These are phyloP conservation scores for Colletotrichum godetiae DNA, from an alignment of 2,329 filamentous ascomycete genomes.

Conservation along the genomic window DNA sequence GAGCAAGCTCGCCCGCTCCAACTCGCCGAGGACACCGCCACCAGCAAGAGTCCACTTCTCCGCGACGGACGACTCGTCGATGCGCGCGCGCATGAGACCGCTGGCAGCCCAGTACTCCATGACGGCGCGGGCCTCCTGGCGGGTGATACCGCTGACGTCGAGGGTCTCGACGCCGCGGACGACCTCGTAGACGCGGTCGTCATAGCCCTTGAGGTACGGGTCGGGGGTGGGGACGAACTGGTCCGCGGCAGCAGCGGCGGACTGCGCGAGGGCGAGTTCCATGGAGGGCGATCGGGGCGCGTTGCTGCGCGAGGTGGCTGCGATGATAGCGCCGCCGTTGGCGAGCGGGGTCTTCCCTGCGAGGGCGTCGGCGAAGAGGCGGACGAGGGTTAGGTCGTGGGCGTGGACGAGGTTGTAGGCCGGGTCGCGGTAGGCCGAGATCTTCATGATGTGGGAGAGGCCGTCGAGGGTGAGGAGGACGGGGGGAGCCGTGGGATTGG, in stretches of 20 bases:
- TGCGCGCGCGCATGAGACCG: constrained; percentile 77
- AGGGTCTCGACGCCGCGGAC: constrained; percentile 63
- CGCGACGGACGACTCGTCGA: constrained; percentile 77
- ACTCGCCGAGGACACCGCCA: constrained; percentile 84
- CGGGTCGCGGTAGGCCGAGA: constrained; percentile 79
- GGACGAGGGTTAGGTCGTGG: constrained; percentile 82
- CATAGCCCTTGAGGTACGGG: constrained; percentile 67
- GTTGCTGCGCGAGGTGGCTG: constrained; percentile 80
- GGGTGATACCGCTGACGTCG: constrained; percentile 75
- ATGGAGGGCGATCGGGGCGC: constrained; percentile 72
- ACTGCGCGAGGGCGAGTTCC: constrained; percentile 72
- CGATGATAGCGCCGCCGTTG: constrained; percentile 85
- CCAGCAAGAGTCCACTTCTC: constrained; percentile 89
- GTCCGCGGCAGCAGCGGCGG: constrained; percentile 56
- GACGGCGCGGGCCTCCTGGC: constrained; percentile 79
- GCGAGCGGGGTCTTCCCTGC: constrained; percentile 66
- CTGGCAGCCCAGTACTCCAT: constrained; percentile 96
- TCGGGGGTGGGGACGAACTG: constrained; percentile 55
- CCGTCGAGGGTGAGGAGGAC: constrained; percentile 84
- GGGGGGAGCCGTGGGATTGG: constrained; percentile 60
- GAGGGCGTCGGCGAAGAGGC: constrained; percentile 80
- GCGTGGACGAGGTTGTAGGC: constrained; percentile 82
- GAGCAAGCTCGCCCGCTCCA: constrained; percentile 75
- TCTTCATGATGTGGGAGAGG: constrained; percentile 82
- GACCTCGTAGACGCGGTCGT: constrained; percentile 64